A percentile compares a stretch with the other conserved stretches of the same genome.
phyloP scores from a whole-genome alignment of 768 basidiomycete genomes.

The Psilocybe azurescens region DNA sequence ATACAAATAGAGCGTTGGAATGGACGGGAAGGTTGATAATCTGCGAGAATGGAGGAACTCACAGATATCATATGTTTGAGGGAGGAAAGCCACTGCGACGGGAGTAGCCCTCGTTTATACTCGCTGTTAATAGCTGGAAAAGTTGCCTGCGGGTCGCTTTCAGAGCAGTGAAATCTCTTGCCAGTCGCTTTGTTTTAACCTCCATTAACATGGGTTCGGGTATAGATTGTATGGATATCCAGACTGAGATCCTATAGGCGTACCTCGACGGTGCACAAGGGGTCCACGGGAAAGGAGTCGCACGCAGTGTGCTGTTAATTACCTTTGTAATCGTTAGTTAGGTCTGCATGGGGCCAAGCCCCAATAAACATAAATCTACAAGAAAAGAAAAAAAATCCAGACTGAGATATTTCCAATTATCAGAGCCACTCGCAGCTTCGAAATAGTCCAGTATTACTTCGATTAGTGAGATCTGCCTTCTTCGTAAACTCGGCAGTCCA shows the following conservation, averaged over 20 bases:
- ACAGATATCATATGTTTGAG: not conserved
- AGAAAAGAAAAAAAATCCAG: no score
- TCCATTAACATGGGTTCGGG: conserved; percentile 3
- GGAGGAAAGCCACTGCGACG: conserved; percentile 29
- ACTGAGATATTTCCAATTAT: no score
- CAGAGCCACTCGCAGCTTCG: not conserved
- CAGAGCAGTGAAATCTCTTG: not conserved
- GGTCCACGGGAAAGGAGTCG: no score
- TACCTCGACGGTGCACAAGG: no score
- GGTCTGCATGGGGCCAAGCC: no score
- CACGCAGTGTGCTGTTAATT: no score
- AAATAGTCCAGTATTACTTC: not conserved
- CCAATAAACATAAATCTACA: no score
- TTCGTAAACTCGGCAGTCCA: not conserved
- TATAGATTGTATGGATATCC: conserved; percentile 6
- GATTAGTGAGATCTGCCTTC: conserved; percentile 3
- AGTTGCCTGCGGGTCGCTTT: not conserved
- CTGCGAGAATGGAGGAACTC: not conserved
- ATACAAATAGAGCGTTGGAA: not conserved
- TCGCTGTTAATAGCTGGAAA: conserved; percentile 19
- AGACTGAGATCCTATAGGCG: not conserved
- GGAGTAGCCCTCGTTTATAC: conserved; percentile 25
- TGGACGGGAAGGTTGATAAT: not conserved
- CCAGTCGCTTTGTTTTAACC: conserved; percentile 1
- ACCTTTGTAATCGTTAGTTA: no score